These are phyloP conservation scores for Phtheirospermum japonicum DNA, from an alignment of 257 asterid species.

Conservation along the genomic window DNA sequence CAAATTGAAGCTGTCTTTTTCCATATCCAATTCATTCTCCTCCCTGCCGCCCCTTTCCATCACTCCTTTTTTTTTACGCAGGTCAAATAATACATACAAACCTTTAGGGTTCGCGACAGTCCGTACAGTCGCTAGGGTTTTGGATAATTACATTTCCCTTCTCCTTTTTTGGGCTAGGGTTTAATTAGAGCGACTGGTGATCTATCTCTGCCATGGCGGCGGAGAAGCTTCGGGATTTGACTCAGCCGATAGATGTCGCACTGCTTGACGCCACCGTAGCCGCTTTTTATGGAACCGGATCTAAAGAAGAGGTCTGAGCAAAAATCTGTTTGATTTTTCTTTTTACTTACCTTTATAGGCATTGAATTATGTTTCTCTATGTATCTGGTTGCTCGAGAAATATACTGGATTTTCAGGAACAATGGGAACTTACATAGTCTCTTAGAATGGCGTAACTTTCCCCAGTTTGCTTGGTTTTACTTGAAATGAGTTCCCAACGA, in stretches of 20 bases:
- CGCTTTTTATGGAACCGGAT: slow-evolving; percentile 96
- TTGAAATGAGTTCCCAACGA: not conserved
- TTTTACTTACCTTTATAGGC: not conserved
- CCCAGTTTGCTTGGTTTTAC: not conserved
- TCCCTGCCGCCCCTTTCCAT: slow-evolving; percentile 3
- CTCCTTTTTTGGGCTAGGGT: slow-evolving; percentile 32
- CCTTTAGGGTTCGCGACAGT: slow-evolving; percentile 32
- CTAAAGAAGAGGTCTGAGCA: slow-evolving; percentile 83
- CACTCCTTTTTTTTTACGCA: not conserved
- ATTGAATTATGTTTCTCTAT: slow-evolving; percentile 6
- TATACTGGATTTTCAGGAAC: slow-evolving; percentile 15
- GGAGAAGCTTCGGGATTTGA: slow-evolving; percentile 81
- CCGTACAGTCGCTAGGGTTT: slow-evolving; percentile 39
- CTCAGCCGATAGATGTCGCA: slow-evolving; percentile 82
- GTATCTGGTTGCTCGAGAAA: slow-evolving; percentile 2
- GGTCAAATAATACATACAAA: not conserved
- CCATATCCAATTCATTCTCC: slow-evolving; percentile 26
- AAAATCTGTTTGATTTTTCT: not conserved
- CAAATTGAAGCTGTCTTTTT: slow-evolving; percentile 53
- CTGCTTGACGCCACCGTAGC: slow-evolving; percentile 91
- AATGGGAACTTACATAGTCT: not conserved
- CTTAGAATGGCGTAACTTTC: not conserved
- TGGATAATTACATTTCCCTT: slow-evolving; percentile 9
- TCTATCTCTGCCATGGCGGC: slow-evolving; percentile 64
- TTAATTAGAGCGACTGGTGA: slow-evolving; percentile 26